These are phyloP conservation scores for Penicillium freii DNA, from an alignment of 2,329 filamentous ascomycete genomes.

Conservation along the genomic window DNA sequence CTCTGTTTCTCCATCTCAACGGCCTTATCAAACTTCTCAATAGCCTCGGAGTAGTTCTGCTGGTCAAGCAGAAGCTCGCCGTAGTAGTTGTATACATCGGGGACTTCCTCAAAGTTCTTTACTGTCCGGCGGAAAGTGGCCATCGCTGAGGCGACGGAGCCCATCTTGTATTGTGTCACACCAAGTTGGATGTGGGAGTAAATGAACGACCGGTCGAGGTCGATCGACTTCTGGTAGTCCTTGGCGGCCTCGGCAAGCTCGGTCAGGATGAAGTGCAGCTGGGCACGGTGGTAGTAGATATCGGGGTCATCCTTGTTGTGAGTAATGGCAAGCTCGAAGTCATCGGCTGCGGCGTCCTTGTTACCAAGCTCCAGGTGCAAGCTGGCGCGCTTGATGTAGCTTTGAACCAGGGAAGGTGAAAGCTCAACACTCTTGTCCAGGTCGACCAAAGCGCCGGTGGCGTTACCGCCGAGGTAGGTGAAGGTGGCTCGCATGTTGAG, in stretches of 20 bases:
- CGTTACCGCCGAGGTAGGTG: slow-evolving; percentile 86
- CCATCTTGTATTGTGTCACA: slow-evolving; percentile 99
- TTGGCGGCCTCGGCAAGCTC: slow-evolving; percentile 92
- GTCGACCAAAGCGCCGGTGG: slow-evolving; percentile 75
- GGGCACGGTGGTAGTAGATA: slow-evolving; percentile 98
- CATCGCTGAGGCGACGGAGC: slow-evolving; percentile 95
- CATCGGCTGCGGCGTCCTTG: slow-evolving; percentile 78
- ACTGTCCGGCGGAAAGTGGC: slow-evolving; percentile 95
- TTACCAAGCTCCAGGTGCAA: slow-evolving; percentile 94
- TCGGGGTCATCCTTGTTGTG: slow-evolving; percentile 89
- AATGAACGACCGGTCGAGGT: slow-evolving; percentile 93
- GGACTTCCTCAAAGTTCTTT: slow-evolving; percentile 96
- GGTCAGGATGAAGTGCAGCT: slow-evolving; percentile 95
- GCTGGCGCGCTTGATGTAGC: slow-evolving; percentile 97
- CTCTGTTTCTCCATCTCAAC: slow-evolving; percentile 96
- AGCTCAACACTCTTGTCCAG: slow-evolving; percentile 91
- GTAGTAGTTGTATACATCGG: slow-evolving; percentile 99
- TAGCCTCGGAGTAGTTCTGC: slow-evolving; percentile 89
- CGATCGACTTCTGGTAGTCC: slow-evolving; percentile 99
- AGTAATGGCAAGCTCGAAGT: slow-evolving; percentile 80
- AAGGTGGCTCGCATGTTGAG: slow-evolving; percentile 98
- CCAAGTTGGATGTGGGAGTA: slow-evolving; percentile 99
- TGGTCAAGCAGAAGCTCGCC: slow-evolving; percentile 96
- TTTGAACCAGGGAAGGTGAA: slow-evolving; percentile 84
- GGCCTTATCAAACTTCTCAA: slow-evolving; percentile 97